These are phyloP conservation scores for Fremontodendron californicum DNA, from an alignment of 345 rosid species.

Conservation along the genomic window DNA sequence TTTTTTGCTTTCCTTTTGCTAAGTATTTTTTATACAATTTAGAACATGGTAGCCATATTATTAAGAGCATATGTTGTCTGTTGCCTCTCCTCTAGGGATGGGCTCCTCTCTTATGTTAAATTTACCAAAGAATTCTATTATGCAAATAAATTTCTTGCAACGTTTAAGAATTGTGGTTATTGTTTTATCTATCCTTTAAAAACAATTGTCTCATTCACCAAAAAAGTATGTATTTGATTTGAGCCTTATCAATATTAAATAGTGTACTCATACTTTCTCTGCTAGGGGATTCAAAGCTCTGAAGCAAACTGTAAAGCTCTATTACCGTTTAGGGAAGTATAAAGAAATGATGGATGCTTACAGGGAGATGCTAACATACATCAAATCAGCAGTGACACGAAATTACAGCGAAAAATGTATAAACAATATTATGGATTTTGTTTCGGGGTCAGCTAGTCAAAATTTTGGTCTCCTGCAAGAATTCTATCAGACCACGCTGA, in stretches of 20 bases:
- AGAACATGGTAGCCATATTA: neutral
- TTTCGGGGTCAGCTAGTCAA: conserved; percentile 98
- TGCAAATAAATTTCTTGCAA: neutral
- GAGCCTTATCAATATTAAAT: conserved; percentile 6
- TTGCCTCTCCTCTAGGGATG: neutral
- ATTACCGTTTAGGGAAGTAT: conserved; percentile 80
- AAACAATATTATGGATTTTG: conserved; percentile 98
- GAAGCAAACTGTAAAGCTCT: conserved; percentile 96
- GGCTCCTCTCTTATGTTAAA: neutral
- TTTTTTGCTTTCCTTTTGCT: neutral
- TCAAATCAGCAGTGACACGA: conserved; percentile 94
- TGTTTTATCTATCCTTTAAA: neutral
- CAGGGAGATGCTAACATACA: conserved; percentile 89
- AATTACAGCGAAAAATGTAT: conserved; percentile 98
- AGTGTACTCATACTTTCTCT: conserved; percentile 8
- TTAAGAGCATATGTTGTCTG: conserved; percentile 2
- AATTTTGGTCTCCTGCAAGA: conserved; percentile 80
- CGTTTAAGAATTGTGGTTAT: neutral
- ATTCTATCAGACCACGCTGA: conserved; percentile 91
- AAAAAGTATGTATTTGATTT: neutral
- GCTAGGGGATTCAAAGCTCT: conserved; percentile 97
- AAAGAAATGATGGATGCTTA: conserved; percentile 97
- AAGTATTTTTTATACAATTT: neutral
- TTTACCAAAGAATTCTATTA: neutral
- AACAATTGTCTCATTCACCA: neutral